Conservation (phyloP, 1,284 basidiomycete genomes). For the Ceratobasidium sp. region DNA sequence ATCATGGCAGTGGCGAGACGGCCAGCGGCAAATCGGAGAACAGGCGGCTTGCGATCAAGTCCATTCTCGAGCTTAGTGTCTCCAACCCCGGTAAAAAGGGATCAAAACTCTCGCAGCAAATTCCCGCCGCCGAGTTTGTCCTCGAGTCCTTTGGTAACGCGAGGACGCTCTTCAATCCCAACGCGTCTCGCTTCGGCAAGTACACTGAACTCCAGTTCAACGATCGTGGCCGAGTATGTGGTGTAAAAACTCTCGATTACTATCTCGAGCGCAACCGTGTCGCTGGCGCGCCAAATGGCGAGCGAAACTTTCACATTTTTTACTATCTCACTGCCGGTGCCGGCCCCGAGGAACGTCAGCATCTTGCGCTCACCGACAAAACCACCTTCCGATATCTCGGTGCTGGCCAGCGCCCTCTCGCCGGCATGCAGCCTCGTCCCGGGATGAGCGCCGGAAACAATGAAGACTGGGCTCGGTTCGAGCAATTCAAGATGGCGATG, state of each 20-base stretch:
- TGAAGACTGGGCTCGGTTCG: conserved; percentile 82
- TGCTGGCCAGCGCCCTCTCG: conserved; percentile 59
- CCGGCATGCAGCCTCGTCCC: conserved; percentile 53
- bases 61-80: conserved; percentile 85
- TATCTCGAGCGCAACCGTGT: conserved; percentile 92
- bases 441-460: conserved; percentile 43
- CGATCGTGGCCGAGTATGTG: conserved; percentile 85
- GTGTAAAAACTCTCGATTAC: conserved; percentile 96
- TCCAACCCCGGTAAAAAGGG: conserved; percentile 93
- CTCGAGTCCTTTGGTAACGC: conserved; percentile 93
- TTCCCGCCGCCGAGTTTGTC: conserved; percentile 93
- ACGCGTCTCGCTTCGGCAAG: conserved; percentile 90
- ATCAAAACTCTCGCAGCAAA: conserved; percentile 80
- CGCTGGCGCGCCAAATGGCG: conserved; percentile 77
- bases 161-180: conserved; percentile 87
- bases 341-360: conserved; percentile 82
- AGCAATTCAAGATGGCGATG: conserved; percentile 91
- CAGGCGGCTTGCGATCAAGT: conserved; percentile 86
- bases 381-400: conserved; percentile 85
- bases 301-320: conserved; percentile 96
- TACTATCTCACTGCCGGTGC: conserved; percentile 94
- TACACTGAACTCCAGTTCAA: conserved; percentile 95
- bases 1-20: conserved; percentile 78
- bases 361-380: conserved; percentile 82
- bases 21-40: conserved; percentile 94